Conservation (phyloP, 2,329 filamentous ascomycete genomes). For the Venturia oleaginea region DNA sequence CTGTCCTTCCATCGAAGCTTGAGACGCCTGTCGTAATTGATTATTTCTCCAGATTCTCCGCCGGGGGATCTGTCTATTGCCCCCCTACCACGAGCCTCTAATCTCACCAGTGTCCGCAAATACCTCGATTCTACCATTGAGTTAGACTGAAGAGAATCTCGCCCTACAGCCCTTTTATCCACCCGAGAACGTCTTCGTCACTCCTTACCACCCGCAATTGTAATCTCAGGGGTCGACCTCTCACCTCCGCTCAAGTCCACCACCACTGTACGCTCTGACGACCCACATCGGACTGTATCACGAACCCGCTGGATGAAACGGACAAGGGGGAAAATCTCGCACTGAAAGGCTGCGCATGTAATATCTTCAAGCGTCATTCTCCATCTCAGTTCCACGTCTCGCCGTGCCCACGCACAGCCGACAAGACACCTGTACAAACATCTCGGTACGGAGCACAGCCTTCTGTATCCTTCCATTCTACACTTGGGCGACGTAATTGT, state of each 20-base stretch:
- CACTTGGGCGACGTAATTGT: slow-evolving; percentile 23
- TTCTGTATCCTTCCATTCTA: slow-evolving; percentile 22
- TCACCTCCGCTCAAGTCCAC: not conserved
- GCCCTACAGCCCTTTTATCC: not conserved
- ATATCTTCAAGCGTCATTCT: not conserved
- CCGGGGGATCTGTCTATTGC: slow-evolving; percentile 6
- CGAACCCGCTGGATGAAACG: not conserved
- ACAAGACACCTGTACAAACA: slow-evolving; percentile 10
- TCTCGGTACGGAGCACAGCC: slow-evolving; percentile 18
- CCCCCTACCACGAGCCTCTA: not conserved
- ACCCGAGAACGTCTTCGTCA: not conserved
- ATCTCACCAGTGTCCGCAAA: slow-evolving; percentile 4
- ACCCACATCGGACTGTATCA: not conserved
- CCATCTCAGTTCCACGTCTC: not conserved
- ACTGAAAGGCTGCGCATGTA: not conserved
- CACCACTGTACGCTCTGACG: not conserved
- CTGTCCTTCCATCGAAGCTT: not conserved
- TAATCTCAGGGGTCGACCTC: not conserved
- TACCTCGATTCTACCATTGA: not conserved
- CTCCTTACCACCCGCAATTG: not conserved
- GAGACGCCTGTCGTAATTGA: slow-evolving; percentile 8
- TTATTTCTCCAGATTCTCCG: slow-evolving; percentile 9
- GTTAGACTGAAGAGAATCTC: not conserved
- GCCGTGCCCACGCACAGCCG: not conserved
- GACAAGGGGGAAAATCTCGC: not conserved